phyloP scores from a whole-genome alignment of 83 land plant species.

The Isoetes engelmannii region DNA sequence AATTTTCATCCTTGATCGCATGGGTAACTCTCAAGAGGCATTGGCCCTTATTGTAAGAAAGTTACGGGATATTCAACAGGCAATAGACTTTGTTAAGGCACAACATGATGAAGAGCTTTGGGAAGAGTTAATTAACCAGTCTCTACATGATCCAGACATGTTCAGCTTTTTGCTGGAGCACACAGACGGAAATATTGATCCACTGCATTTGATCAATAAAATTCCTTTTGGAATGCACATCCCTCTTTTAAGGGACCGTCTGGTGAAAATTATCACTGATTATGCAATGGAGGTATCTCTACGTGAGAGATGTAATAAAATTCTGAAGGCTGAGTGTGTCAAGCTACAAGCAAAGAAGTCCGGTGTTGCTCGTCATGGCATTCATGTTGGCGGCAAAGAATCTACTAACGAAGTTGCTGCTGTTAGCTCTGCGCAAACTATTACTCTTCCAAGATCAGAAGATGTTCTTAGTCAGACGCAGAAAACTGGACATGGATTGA shows the following conservation, averaged over 20 bases:
- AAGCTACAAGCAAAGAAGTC: slow-evolving; percentile 73
- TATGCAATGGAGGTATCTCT: slow-evolving; percentile 96
- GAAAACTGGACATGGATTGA: too few relatives aligned
- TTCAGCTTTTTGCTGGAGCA: slow-evolving; percentile 76
- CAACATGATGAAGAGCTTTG: slow-evolving; percentile 94
- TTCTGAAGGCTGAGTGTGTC: slow-evolving; percentile 95
- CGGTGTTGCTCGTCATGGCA: slow-evolving; percentile 75
- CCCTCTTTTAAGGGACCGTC: slow-evolving; percentile 82
- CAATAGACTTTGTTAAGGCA: slow-evolving; percentile 78
- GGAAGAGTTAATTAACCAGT: slow-evolving; percentile 89
- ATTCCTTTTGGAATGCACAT: slow-evolving; percentile 80
- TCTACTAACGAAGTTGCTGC: slow-evolving; percentile 12
- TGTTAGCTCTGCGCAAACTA: neutral
- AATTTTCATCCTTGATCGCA: slow-evolving; percentile 88
- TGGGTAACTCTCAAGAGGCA: slow-evolving; percentile 91
- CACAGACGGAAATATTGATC: slow-evolving; percentile 96
- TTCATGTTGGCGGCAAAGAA: slow-evolving; percentile 64
- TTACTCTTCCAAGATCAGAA: neutral
- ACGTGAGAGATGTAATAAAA: slow-evolving; percentile 89
- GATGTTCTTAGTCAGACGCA: neutral
- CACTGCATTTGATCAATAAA: slow-evolving; percentile 74
- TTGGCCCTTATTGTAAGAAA: slow-evolving; percentile 77
- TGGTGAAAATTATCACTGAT: slow-evolving; percentile 92
- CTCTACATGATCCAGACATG: slow-evolving; percentile 88
- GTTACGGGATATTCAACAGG: slow-evolving; percentile 90